Conservation (phyloP, 1,139 yeast species). For the Nakaseomyces glabratus region DNA sequence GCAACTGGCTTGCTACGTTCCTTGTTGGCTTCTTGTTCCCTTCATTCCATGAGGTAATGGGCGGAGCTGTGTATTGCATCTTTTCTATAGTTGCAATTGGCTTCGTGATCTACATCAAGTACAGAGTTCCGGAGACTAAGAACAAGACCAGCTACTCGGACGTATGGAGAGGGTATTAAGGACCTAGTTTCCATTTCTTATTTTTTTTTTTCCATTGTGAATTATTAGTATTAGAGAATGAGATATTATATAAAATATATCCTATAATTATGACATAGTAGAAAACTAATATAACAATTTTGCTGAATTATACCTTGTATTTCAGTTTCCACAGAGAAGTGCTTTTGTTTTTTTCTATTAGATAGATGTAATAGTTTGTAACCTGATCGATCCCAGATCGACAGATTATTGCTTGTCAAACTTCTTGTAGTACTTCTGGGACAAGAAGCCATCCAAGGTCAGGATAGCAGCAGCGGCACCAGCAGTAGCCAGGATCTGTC, state of each 20-base stretch:
- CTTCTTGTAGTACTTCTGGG: slow-evolving; percentile 45
- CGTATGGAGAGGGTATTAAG: slow-evolving; percentile 20
- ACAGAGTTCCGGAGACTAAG: slow-evolving; percentile 68
- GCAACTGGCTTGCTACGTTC: slow-evolving; percentile 89
- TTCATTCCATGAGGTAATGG: slow-evolving; percentile 49
- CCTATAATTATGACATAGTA: no score
- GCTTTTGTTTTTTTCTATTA: no score
- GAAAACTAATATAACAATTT: no score
- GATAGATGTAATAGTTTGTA: no score
- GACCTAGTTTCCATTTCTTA: no score
- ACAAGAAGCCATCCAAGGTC: slow-evolving; percentile 45
- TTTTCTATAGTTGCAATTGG: slow-evolving; percentile 52
- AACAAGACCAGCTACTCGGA: slow-evolving; percentile 37
- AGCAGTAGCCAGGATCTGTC: slow-evolving; percentile 44
- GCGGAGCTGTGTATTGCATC: slow-evolving; percentile 71
- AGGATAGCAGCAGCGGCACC: slow-evolving; percentile 48
- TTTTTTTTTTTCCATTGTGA: no score
- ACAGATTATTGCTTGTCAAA: slow-evolving; percentile 37
- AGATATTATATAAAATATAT: no score
- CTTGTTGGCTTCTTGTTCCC: slow-evolving; percentile 78
- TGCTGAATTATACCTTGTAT: no score
- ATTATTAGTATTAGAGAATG: no score
- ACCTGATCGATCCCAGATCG: no score
- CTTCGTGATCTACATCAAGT: slow-evolving; percentile 41
- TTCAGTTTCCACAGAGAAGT: no score